Evolutionary conservation across 768 basidiomycete species (phyloP).

Genomic region (Mycena galericulata): DNA sequence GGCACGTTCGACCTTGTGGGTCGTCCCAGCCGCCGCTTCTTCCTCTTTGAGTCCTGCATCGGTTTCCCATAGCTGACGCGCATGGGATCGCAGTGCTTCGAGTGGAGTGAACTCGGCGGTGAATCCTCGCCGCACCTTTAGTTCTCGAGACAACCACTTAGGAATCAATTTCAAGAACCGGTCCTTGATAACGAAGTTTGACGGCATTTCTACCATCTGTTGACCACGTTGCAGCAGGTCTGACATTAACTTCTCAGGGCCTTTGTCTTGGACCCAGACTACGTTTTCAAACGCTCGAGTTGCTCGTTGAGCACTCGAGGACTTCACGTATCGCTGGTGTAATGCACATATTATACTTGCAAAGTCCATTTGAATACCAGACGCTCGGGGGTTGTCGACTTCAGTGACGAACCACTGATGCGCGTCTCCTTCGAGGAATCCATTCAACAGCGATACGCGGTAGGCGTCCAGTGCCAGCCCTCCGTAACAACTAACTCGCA

Average conservation of each 20-base stretch:
- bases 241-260: not conserved
- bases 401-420: not conserved
- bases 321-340: not conserved
- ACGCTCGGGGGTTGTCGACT: not conserved
- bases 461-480: not conserved
- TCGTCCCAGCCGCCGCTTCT: not conserved
- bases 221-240: not conserved
- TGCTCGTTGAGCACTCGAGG: not conserved
- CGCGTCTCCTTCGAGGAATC: not conserved
- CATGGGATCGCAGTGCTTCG: not conserved
- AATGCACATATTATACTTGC: not conserved
- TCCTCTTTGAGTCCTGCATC: not conserved
- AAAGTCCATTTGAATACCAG: not conserved
- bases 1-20: not conserved
- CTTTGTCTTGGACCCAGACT: not conserved
- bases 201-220: not conserved
- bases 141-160: not conserved
- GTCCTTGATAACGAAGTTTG: not conserved
- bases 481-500: not conserved
- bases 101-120: not conserved
- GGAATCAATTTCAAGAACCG: not conserved
- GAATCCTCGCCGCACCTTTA: not conserved
- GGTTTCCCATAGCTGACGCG: not conserved
- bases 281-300: not conserved
- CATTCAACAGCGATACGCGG: not conserved